Percentiles rank a stretch among this genome's conserved stretches.
Conservation (phyloP, 257 asterid species). For the Striga asiatica region DNA sequence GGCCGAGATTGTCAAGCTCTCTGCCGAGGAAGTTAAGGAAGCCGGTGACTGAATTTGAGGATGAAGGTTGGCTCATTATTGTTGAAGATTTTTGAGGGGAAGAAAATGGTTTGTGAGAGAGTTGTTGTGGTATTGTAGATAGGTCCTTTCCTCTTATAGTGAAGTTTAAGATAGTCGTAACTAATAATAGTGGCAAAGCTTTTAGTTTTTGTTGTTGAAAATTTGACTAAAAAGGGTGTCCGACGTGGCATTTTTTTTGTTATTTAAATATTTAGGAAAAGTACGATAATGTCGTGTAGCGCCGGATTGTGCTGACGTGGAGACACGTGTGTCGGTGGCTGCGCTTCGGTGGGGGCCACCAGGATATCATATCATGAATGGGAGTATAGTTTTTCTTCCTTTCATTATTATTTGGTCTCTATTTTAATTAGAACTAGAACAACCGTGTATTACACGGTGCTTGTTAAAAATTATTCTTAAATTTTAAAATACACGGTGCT, state of each 20-base stretch:
- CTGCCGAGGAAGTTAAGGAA: conserved; percentile 42
- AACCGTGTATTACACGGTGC: too few species aligned
- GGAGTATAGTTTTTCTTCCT: not conserved
- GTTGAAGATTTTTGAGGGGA: not conserved
- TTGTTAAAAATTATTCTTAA: too few species aligned
- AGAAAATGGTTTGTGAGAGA: not conserved
- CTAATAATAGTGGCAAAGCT: too few species aligned
- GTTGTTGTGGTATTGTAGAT: too few species aligned
- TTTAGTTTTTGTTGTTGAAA: not conserved
- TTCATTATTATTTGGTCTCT: not conserved
- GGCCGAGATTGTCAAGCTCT: conserved; percentile 55
- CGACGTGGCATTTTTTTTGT: too few species aligned
- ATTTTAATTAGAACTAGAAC: too few species aligned
- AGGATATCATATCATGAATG: not conserved
- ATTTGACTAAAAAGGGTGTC: too few species aligned
- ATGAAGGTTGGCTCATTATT: conserved; percentile 21
- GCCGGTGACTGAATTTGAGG: conserved; percentile 38
- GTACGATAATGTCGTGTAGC: not conserved
- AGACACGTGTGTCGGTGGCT: not conserved
- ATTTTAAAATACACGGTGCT: too few species aligned
- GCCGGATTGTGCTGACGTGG: not conserved
- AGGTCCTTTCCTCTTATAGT: not conserved
- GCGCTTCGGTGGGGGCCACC: not conserved
- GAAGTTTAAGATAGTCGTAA: not conserved
- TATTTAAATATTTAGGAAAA: not conserved